Conservation (phyloP, 73 alveolate species). For the Paraurostyla sp. region DNA sequence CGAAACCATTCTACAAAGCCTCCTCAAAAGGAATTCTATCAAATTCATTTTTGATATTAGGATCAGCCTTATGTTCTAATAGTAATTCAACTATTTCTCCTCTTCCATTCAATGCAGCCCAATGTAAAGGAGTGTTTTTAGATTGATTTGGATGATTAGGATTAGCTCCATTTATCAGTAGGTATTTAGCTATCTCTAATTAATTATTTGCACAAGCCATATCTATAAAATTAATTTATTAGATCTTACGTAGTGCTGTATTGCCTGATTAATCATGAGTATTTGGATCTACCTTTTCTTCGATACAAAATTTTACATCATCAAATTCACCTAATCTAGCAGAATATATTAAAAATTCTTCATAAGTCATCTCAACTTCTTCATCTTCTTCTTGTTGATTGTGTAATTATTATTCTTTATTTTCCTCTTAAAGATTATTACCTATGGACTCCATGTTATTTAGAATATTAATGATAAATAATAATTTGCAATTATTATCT, state of each 20-base stretch:
- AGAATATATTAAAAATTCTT: conserved; percentile 42
- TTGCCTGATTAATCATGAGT: conserved; percentile 22
- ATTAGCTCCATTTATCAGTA: neutral
- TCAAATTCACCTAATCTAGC: conserved; percentile 66
- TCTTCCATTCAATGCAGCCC: conserved; percentile 61
- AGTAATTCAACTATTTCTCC: conserved; percentile 15
- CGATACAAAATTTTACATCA: conserved; percentile 26
- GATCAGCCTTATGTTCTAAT: conserved; percentile 39
- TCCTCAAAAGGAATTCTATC: conserved; percentile 49
- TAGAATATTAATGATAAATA: too few species aligned
- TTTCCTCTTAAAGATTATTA: too few species aligned
- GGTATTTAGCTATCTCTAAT: conserved; percentile 13
- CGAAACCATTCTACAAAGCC: conserved; percentile 28
- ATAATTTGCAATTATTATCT: too few species aligned
- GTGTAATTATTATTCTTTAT: too few species aligned
- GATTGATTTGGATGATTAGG: neutral
- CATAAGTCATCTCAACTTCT: conserved; percentile 61
- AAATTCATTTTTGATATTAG: conserved; percentile 56
- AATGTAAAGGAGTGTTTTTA: conserved; percentile 51
- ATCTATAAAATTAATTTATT: neutral
- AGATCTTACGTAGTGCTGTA: conserved; percentile 52
- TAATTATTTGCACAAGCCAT: conserved; percentile 63
- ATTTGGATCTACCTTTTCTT: conserved; percentile 34
- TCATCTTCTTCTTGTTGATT: conserved; percentile 48
- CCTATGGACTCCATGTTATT: too few species aligned